Percentiles rank a stretch among this genome's conserved stretches.
Conservation (phyloP, 805 yeast genomes). For the Komagataella ulmi region DNA sequence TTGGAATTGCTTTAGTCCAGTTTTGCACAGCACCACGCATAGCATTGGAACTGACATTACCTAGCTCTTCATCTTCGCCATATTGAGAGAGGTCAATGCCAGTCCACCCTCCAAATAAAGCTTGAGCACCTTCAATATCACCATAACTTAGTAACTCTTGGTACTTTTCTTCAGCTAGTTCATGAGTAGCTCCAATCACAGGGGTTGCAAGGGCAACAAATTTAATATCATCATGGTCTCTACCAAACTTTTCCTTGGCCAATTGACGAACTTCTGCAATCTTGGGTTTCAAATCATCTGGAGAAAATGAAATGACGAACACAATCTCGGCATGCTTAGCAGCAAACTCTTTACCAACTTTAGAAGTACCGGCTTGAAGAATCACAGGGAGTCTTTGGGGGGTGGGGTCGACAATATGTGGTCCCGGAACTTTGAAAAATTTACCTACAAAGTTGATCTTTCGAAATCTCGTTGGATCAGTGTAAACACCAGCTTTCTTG, state of each 20-base stretch:
- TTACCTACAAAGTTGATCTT: constrained; percentile 27
- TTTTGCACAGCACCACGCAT: constrained; percentile 18
- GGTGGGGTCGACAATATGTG: constrained; percentile 26
- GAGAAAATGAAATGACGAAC: constrained; percentile 22
- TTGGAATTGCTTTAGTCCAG: constrained; percentile 16
- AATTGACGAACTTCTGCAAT: constrained; percentile 17
- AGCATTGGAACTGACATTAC: constrained; percentile 19
- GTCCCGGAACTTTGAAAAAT: constrained; percentile 27
- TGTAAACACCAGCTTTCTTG: constrained; percentile 7
- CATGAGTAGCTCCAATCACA: constrained; percentile 25
- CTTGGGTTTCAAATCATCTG: constrained; percentile 7
- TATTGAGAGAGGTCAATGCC: constrained; percentile 25
- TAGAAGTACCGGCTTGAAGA: constrained; percentile 30
- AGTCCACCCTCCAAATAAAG: constrained; percentile 25
- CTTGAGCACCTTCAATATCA: constrained; percentile 27
- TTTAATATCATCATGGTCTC: constrained; percentile 24
- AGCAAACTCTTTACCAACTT: constrained; percentile 25
- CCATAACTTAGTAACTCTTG: constrained; percentile 18
- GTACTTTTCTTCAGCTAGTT: constrained; percentile 25
- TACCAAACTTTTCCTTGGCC: constrained; percentile 20
- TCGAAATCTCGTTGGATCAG: constrained; percentile 26
- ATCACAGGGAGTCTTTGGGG: constrained; percentile 30
- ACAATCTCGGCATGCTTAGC: constrained; percentile 29
- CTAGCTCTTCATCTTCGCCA: constrained; percentile 17
- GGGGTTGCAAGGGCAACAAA: constrained; percentile 22